A percentile compares a stretch with the other conserved stretches of the same genome.
These are phyloP conservation scores for Astrothelium subdiscretum DNA, from an alignment of 495 filamentous ascomycete genomes.

Conservation along the genomic window DNA sequence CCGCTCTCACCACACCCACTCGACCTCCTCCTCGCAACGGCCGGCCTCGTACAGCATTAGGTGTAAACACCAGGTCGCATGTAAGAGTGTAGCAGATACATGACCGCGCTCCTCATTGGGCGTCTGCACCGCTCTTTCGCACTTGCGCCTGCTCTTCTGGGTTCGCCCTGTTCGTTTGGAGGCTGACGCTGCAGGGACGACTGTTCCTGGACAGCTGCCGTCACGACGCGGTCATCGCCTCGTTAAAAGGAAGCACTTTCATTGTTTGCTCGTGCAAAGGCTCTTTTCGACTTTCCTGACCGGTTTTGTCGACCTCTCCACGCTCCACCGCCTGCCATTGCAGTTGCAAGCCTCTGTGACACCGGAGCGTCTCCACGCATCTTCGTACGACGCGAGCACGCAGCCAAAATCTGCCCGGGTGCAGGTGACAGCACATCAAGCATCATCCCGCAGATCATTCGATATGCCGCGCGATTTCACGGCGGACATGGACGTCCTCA, in stretches of 20 bases:
- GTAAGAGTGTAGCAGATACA: background rate
- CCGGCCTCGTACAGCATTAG: background rate
- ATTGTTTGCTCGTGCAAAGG: constrained; percentile 1
- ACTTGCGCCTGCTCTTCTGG: background rate
- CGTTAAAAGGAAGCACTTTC: background rate
- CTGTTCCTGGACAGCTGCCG: background rate
- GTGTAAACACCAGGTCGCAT: background rate
- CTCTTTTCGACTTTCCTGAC: background rate
- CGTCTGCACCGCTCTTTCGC: background rate
- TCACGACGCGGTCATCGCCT: background rate
- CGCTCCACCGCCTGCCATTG: background rate
- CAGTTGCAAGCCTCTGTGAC: background rate
- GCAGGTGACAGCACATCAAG: constrained; percentile 3
- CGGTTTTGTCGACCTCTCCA: background rate
- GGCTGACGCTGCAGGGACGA: background rate
- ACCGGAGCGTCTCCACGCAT: background rate
- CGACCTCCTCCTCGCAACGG: background rate
- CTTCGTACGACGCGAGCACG: background rate
- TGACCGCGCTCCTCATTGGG: background rate
- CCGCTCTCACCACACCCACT: background rate
- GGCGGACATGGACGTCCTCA: constrained; percentile 20
- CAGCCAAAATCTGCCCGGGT: background rate
- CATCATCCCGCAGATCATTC: background rate
- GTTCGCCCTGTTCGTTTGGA: background rate
- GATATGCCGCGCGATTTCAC: constrained; percentile 31